Conservation (phyloP, 2,329 filamentous ascomycete genomes). For the Diaporthe amygdali region DNA sequence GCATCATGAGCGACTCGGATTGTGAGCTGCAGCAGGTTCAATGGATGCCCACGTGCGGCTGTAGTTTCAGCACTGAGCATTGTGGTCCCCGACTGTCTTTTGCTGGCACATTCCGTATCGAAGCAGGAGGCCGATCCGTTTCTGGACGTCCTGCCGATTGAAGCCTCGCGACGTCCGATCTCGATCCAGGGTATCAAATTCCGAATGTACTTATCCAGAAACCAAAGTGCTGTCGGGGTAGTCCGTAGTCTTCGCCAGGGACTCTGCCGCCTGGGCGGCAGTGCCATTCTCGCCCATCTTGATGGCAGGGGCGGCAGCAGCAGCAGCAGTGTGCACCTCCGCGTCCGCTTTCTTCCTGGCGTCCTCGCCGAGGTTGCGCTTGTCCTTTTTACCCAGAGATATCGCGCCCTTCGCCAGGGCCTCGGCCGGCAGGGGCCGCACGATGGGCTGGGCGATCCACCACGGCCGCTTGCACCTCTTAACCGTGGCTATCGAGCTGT, state of each 20-base stretch:
- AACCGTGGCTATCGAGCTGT: conserved; percentile 71
- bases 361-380: conserved; percentile 46
- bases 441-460: conserved; percentile 89
- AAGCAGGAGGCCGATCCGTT: neutral
- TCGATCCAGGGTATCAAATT: neutral
- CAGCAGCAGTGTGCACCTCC: conserved; percentile 1
- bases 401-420: conserved; percentile 83
- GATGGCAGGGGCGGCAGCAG: neutral
- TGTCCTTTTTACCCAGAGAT: conserved; percentile 73
- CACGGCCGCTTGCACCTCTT: conserved; percentile 79
- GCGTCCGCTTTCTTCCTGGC: conserved; percentile 30
- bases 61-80: neutral
- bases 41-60: neutral
- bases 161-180: neutral
- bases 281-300: neutral
- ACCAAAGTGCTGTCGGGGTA: conserved; percentile 20
- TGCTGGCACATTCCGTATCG: neutral
- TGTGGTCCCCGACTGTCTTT: neutral
- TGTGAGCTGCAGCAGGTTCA: neutral
- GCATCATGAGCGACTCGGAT: neutral
- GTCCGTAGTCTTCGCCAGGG: conserved; percentile 18
- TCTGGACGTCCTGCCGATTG: neutral
- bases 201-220: neutral
- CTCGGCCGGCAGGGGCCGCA: conserved; percentile 86
- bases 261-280: neutral